Evolutionary conservation across 495 filamentous ascomycete species (phyloP), one percentile per base, ranked within the genome.

Genomic region (Podospora bellae-mahoneyi): DNA sequence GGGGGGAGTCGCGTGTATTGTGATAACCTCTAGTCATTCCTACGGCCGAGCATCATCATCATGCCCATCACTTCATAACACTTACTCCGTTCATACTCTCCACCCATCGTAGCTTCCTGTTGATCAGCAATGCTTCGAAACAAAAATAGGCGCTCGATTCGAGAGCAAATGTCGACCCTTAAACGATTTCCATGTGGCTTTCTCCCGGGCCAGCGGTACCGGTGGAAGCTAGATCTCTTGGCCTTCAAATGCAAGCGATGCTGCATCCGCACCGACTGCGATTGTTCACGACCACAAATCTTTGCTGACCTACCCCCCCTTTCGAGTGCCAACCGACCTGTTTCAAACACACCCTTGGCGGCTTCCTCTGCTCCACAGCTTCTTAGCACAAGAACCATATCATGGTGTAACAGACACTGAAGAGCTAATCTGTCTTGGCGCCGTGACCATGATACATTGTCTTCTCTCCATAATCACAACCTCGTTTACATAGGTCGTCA

Each of bases 141-240:
- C 2, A 9, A 9, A 6, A 48, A 13, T 13, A 48, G 13, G 39
- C 39, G 2, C 2, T 48, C 2, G 39, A 48, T 13, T 48, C 39
- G 9, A 48, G 2, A 48, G 2, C 39, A 48, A 48, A 10, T 48
- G 39, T 10, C 39, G 5, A 48, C 39, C 2, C 13, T 10, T 32
- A 32, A 6, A 48, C 9, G 39, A 48, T 18, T 48, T 10, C 39
- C 39, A 48, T 48, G 39, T 48, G 39, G 39, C 59, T 18, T 23
- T 32, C 59, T 61, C 59, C 59, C 59, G 59, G 28, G 5, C 20
- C 32, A 18, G 19, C 59, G 59, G 59, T 61, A 61, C 59, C 59
- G 59, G 58, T 60, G 5, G 28, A 18, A 32, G 59, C 59, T 27
- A 32, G 59, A 61, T 28, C 59, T 32, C 59, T 61, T 61, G 59